A percentile compares a stretch with the other conserved stretches of the same genome.
phyloP scores from a whole-genome alignment of 2,329 filamentous ascomycete genomes.

The Rhexocercosporidium sp. region DNA sequence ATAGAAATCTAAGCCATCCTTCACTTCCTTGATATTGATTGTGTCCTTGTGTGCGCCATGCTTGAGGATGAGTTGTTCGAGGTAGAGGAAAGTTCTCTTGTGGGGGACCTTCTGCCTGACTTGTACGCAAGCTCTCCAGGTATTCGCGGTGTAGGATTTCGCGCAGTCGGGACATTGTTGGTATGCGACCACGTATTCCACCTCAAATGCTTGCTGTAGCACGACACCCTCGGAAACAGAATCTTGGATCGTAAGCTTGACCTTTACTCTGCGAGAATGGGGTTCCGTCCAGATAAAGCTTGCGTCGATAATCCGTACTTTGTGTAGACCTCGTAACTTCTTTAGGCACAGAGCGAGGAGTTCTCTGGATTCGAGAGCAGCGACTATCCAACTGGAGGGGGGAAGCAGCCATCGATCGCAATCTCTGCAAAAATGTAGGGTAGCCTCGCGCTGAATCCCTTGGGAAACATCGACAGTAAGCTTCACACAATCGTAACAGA shows the following conservation, averaged over 20 bases:
- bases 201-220: constrained; percentile 93
- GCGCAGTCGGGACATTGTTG: constrained; percentile 95
- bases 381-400: constrained; percentile 84
- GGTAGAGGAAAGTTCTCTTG: constrained; percentile 82
- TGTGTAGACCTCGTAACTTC: constrained; percentile 83
- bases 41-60: constrained; percentile 90
- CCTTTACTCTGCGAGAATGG: constrained; percentile 87
- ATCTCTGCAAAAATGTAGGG: constrained; percentile 89
- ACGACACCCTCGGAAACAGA: constrained; percentile 65
- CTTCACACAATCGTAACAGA: constrained; percentile 96
- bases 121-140: constrained; percentile 92
- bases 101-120: constrained; percentile 96
- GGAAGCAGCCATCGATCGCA: constrained; percentile 94
- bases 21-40: constrained; percentile 97
- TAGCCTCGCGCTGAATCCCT: constrained; percentile 89
- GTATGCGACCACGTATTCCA: constrained; percentile 86
- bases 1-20: constrained; percentile 96
- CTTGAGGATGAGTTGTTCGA: constrained; percentile 96
- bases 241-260: constrained; percentile 93
- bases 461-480: constrained; percentile 91
- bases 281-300: constrained; percentile 98
- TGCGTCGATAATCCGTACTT: constrained; percentile 93
- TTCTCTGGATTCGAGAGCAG: constrained; percentile 86
- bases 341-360: constrained; percentile 89
- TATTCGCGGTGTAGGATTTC: constrained; percentile 96